These are phyloP conservation scores for Endocalyx cinctus DNA, from an alignment of 2,329 filamentous ascomycete genomes.

Conservation along the genomic window DNA sequence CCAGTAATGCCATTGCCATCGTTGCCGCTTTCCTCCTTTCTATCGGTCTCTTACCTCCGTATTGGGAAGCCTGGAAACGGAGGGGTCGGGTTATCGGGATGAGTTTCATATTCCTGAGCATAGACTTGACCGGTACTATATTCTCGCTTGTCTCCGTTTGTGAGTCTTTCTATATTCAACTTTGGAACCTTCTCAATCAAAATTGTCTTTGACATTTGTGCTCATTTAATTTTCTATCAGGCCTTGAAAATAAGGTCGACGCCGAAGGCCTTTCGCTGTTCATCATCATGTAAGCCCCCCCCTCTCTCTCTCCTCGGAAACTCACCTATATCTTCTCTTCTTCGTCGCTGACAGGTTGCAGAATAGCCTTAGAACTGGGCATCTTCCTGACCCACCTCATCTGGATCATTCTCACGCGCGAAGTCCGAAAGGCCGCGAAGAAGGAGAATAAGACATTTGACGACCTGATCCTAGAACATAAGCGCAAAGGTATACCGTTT, in stretches of 20 bases:
- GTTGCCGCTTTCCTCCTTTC: slow-evolving; percentile 53
- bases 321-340: slow-evolving; percentile 57
- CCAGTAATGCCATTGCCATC: slow-evolving; percentile 52
- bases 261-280: slow-evolving; percentile 56
- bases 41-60: slow-evolving; percentile 54
- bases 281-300: slow-evolving; percentile 50
- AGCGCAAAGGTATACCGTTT: slow-evolving; percentile 27
- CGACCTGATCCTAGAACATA: slow-evolving; percentile 38
- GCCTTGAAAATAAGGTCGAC: slow-evolving; percentile 58
- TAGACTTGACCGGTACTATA: slow-evolving; percentile 58
- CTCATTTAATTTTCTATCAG: no score
- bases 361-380: slow-evolving; percentile 53
- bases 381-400: slow-evolving; percentile 56
- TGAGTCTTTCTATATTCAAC: no score
- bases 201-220: no score
- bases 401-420: slow-evolving; percentile 53
- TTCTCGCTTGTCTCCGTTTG: slow-evolving; percentile 60
- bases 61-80: slow-evolving; percentile 58
- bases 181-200: no score
- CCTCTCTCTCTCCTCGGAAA: neutral
- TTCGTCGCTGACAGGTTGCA: slow-evolving; percentile 47
- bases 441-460: slow-evolving; percentile 49
- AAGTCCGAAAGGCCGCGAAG: slow-evolving; percentile 47
- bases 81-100: slow-evolving; percentile 58
- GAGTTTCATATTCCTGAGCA: slow-evolving; percentile 52